Conservation (phyloP, 371 early-diverging fungal genomes). For the Apophysomyces ossiformis region DNA sequence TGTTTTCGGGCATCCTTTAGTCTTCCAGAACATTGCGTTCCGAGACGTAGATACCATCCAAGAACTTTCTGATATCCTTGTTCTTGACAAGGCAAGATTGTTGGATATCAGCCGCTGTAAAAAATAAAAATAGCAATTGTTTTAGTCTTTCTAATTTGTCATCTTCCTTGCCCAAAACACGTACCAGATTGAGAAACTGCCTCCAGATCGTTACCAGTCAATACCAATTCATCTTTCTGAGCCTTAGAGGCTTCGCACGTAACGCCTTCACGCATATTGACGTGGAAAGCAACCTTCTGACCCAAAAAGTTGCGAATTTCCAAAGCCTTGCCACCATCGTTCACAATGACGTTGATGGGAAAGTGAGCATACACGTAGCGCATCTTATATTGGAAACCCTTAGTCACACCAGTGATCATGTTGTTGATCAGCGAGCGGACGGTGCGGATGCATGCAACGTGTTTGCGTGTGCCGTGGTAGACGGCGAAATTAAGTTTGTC, state of each 20-base stretch:
- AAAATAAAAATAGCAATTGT: constrained; percentile 1
- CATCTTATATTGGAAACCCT: constrained; percentile 99
- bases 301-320: constrained; percentile 99
- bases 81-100: constrained; percentile 78
- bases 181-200: constrained; percentile 95
- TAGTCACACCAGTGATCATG: constrained; percentile 98
- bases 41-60: constrained; percentile 99
- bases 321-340: constrained; percentile 79
- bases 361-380: constrained; percentile 99
- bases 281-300: constrained; percentile 92
- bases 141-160: not conserved
- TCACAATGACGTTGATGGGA: constrained; percentile 98
- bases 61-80: constrained; percentile 99
- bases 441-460: constrained; percentile 98
- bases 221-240: constrained; percentile 96
- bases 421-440: constrained; percentile 97
- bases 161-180: not conserved
- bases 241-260: constrained; percentile 78
- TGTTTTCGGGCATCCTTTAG: not conserved
- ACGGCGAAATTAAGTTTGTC: constrained; percentile 84
- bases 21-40: constrained; percentile 60
- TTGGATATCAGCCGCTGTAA: constrained; percentile 75
- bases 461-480: constrained; percentile 98
- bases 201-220: constrained; percentile 96
- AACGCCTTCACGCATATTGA: constrained; percentile 93